phyloP scores from a whole-genome alignment of 371 early-diverging fungal species.

The Lichtheimia ramosa region DNA sequence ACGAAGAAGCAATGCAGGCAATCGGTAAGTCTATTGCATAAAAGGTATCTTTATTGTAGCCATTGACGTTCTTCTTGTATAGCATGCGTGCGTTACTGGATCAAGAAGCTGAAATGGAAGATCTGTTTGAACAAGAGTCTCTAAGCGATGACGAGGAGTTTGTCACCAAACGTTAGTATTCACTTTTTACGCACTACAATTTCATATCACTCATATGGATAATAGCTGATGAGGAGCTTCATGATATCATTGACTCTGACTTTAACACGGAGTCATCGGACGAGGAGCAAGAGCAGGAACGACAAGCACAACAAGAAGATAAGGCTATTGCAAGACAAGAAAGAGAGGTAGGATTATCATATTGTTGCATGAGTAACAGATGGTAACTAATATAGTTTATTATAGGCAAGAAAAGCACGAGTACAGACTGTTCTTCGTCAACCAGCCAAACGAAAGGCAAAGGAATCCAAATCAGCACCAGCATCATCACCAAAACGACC shows the following conservation, averaged over 20 bases:
- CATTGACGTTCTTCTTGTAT: neutral
- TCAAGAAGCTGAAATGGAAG: slow-evolving; percentile 63
- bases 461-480: slow-evolving; percentile 10
- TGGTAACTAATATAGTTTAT: neutral
- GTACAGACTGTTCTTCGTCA: no score
- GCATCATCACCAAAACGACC: neutral
- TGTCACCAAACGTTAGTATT: slow-evolving; percentile 31
- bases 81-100: slow-evolving; percentile 60
- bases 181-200: no score
- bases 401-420: neutral
- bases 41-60: no score
- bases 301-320: slow-evolving; percentile 49
- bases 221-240: slow-evolving; percentile 28
- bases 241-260: slow-evolving; percentile 64
- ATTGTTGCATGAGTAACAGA: neutral
- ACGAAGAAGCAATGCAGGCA: slow-evolving; percentile 61
- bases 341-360: slow-evolving; percentile 20
- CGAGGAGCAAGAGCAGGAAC: slow-evolving; percentile 56
- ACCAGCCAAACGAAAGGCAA: no score
- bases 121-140: slow-evolving; percentile 53
- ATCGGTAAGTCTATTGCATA: slow-evolving; percentile 37
- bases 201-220: neutral
- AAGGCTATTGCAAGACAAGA: slow-evolving; percentile 49
- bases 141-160: slow-evolving; percentile 60
- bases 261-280: slow-evolving; percentile 61